These are phyloP conservation scores for Penicillium oxalicum DNA, from an alignment of 2,329 filamentous ascomycete species.

Conservation along the genomic window DNA sequence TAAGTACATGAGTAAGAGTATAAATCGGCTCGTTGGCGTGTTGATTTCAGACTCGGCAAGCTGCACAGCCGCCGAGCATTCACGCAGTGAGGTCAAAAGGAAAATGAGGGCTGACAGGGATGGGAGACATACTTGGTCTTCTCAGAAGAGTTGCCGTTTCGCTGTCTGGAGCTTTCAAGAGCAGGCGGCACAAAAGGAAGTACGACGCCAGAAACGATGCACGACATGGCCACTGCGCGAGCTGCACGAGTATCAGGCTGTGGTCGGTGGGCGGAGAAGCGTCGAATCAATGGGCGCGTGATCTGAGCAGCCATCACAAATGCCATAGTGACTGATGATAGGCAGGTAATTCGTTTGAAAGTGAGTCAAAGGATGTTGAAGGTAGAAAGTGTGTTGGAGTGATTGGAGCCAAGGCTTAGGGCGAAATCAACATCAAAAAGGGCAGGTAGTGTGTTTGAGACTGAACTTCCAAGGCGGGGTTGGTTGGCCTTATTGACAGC, in stretches of 20 bases:
- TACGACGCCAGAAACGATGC: slow-evolving; percentile 39
- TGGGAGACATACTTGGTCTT: slow-evolving; percentile 31
- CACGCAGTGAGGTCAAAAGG: too few species aligned
- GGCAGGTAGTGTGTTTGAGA: too few species aligned
- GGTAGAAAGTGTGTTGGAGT: not conserved
- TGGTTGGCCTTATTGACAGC: too few species aligned
- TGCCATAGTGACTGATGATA: slow-evolving; percentile 12
- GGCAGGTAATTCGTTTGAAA: not conserved
- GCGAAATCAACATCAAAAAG: too few species aligned
- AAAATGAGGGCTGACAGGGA: too few species aligned
- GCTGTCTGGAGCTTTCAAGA: slow-evolving; percentile 41
- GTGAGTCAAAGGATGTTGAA: too few species aligned
- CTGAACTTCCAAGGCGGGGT: too few species aligned
- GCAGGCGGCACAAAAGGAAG: slow-evolving; percentile 44
- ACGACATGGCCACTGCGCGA: slow-evolving; percentile 37
- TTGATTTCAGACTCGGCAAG: too few species aligned
- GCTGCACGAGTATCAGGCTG: slow-evolving; percentile 35
- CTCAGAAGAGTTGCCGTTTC: slow-evolving; percentile 33
- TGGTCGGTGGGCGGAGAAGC: slow-evolving; percentile 41
- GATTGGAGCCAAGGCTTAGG: not conserved
- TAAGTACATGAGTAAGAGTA: too few species aligned
- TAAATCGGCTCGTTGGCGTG: too few species aligned
- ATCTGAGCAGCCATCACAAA: slow-evolving; percentile 19
- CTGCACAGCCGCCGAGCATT: too few species aligned
- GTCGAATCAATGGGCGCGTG: slow-evolving; percentile 36